These are phyloP conservation scores for Raffaelea ambrosiae DNA, from an alignment of 2,329 filamentous ascomycete species.

Conservation along the genomic window DNA sequence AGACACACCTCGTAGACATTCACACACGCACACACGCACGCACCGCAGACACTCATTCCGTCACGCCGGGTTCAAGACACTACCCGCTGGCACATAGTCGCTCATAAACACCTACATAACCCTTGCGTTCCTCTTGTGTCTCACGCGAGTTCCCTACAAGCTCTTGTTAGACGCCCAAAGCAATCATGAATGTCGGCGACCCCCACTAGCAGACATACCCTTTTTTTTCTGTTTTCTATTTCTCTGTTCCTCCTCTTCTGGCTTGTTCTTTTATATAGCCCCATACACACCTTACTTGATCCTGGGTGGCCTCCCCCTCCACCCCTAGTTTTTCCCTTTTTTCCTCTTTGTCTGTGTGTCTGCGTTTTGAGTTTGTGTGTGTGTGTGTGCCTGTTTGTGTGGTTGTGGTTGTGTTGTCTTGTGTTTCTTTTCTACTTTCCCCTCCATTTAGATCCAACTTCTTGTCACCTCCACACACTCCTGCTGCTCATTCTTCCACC, in stretches of 20 bases:
- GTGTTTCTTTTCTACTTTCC: not conserved
- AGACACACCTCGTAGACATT: not conserved
- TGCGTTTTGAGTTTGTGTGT: conserved; percentile 1
- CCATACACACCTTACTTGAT: conserved; percentile 2
- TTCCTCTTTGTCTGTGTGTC: not conserved
- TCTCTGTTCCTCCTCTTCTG: not conserved
- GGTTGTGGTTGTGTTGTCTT: not conserved
- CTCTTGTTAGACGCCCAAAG: too few species aligned
- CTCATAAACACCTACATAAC: too few species aligned
- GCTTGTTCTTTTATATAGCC: conserved; percentile 1
- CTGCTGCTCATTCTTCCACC: not conserved
- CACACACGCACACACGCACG: too few species aligned
- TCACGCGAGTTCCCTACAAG: too few species aligned
- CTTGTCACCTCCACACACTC: not conserved
- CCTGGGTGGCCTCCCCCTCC: not conserved
- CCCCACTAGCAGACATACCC: not conserved
- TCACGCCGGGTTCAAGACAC: too few species aligned
- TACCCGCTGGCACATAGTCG: too few species aligned
- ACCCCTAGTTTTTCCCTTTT: not conserved
- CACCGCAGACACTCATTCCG: too few species aligned
- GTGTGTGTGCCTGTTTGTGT: not conserved
- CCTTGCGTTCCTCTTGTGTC: too few species aligned
- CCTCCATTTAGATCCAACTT: not conserved
- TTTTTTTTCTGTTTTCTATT: conserved; percentile 1
- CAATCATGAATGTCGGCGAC: too few species aligned